These are phyloP conservation scores for Tricholoma furcatifolium DNA, from an alignment of 768 basidiomycete species.

Conservation along the genomic window DNA sequence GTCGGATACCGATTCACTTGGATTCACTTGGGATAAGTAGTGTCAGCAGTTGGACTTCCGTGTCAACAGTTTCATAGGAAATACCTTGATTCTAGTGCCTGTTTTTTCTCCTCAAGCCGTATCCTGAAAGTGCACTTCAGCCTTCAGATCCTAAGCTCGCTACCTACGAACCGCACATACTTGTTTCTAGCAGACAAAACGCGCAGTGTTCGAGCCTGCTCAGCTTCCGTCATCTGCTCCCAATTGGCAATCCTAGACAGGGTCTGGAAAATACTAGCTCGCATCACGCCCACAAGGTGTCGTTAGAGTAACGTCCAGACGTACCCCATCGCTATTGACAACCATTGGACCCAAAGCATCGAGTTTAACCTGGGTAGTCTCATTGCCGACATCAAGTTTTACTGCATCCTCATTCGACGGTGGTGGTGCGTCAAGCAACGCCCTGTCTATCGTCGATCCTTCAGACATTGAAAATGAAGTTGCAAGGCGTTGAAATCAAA, in stretches of 20 bases:
- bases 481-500: background rate
- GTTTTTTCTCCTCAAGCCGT: too few species aligned
- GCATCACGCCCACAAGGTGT: background rate
- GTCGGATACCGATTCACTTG: too few species aligned
- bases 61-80: too few species aligned
- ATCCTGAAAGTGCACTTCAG: too few species aligned
- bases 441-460: background rate
- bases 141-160: too few species aligned
- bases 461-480: constrained; percentile 5
- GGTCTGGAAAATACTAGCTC: constrained; percentile 37
- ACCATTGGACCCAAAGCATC: constrained; percentile 67
- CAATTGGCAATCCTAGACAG: constrained; percentile 67
- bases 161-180: constrained; percentile 22
- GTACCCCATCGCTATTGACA: constrained; percentile 64
- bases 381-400: constrained; percentile 10
- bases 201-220: constrained; percentile 56
- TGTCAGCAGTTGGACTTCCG: too few species aligned
- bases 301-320: constrained; percentile 16
- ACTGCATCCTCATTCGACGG: constrained; percentile 4
- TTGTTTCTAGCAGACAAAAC: constrained; percentile 54
- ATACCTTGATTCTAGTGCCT: too few species aligned
- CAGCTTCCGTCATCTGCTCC: constrained; percentile 52
- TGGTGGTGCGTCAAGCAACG: background rate
- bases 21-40: too few species aligned
- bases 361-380: constrained; percentile 39